These are phyloP conservation scores for Ganoderma resinaceum DNA, from an alignment of 1,284 basidiomycete genomes.

Conservation along the genomic window DNA sequence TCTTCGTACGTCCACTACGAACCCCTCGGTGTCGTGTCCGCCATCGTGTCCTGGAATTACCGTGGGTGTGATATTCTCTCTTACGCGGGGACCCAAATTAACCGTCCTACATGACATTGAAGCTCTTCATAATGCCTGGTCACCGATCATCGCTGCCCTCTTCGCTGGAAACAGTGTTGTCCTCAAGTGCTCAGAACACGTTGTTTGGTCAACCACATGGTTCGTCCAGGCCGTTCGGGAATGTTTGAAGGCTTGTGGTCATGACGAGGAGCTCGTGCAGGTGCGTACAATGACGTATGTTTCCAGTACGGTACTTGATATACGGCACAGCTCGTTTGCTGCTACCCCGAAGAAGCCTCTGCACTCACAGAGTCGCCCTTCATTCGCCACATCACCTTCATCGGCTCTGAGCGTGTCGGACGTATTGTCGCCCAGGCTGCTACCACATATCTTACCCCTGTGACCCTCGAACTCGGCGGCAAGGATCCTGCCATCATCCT, in stretches of 20 bases:
- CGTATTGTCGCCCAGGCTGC: conserved; percentile 87
- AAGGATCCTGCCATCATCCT: conserved; percentile 84
- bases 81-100: neutral
- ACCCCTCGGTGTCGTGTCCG: conserved; percentile 93
- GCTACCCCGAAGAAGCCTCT: conserved; percentile 88
- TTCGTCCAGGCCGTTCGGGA: conserved; percentile 80
- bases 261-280: conserved; percentile 86
- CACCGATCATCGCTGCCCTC: conserved; percentile 89
- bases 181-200: conserved; percentile 93
- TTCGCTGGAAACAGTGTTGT: conserved; percentile 93
- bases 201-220: conserved; percentile 88
- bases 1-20: conserved; percentile 85
- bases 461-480: conserved; percentile 90
- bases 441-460: conserved; percentile 85
- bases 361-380: conserved; percentile 80
- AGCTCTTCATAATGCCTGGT: conserved; percentile 94
- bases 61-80: conserved; percentile 55
- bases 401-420: conserved; percentile 92
- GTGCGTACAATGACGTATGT: conserved; percentile 38
- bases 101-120: neutral
- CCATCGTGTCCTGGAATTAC: conserved; percentile 95
- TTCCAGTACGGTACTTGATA: neutral
- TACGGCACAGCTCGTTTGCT: conserved; percentile 72
- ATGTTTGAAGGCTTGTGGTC: conserved; percentile 80
- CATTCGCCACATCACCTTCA: conserved; percentile 89